Evolutionary conservation across 2,329 filamentous ascomycete species (phyloP).

Genomic region (Scytalidium lignicola): DNA sequence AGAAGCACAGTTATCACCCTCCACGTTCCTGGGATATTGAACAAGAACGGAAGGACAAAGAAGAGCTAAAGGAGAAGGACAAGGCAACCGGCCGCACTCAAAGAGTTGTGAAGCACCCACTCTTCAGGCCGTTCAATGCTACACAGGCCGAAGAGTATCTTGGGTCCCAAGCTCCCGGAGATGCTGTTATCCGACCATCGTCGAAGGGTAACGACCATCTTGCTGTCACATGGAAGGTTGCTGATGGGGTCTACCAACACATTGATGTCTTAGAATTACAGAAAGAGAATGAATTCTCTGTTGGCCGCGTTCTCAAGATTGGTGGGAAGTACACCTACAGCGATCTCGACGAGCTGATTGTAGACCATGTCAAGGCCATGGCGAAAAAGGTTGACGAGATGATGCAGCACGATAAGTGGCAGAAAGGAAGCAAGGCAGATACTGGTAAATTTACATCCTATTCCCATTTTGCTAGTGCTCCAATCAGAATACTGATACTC

Average conservation of each 20-base stretch:
- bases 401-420: conserved; percentile 91
- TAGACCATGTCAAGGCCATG: conserved; percentile 97
- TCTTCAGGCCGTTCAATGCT: conserved; percentile 91
- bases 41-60: conserved; percentile 75
- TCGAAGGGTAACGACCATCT: conserved; percentile 95
- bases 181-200: conserved; percentile 91
- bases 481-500: conserved; percentile 4
- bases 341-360: conserved; percentile 95
- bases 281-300: conserved; percentile 94
- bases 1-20: conserved; percentile 63
- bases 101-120: conserved; percentile 94
- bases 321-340: conserved; percentile 86
- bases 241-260: conserved; percentile 93
- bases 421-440: conserved; percentile 71
- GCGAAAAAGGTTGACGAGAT: conserved; percentile 95
- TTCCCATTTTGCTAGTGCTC: conserved; percentile 3
- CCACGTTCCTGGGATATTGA: conserved; percentile 82
- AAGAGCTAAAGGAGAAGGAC: conserved; percentile 80
- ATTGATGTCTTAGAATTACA: conserved; percentile 95
- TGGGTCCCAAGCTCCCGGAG: conserved; percentile 77
- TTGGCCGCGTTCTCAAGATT: conserved; percentile 80
- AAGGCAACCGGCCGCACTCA: conserved; percentile 79
- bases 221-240: conserved; percentile 96
- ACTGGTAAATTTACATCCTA: conserved; percentile 66
- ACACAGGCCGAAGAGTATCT: conserved; percentile 91